Conservation (phyloP, 2,329 filamentous ascomycete species). For the Helotiales sp. region DNA sequence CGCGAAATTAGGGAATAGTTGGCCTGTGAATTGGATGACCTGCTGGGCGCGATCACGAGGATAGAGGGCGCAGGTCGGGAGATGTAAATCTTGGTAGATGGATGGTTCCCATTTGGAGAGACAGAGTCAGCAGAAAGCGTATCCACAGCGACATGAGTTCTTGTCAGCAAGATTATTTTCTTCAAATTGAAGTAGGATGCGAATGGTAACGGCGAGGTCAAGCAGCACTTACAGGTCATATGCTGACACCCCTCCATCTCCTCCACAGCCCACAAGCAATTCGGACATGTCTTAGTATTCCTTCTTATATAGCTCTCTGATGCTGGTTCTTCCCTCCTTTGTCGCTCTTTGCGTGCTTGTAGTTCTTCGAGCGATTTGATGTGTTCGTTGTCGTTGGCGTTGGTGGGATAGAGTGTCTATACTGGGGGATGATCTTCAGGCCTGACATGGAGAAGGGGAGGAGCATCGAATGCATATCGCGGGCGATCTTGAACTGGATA, state of each 20-base stretch:
- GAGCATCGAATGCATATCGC: no score
- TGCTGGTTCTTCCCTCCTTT: background rate
- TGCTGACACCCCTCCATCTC: background rate
- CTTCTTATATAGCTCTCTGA: background rate
- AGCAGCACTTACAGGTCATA: background rate
- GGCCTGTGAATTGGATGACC: background rate
- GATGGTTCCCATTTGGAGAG: background rate
- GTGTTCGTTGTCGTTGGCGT: background rate
- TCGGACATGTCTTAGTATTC: background rate
- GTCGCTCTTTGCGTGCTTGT: background rate
- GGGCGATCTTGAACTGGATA: no score
- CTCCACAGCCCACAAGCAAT: background rate
- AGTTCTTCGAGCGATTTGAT: background rate
- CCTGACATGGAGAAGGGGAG: no score
- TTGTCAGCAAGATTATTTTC: no score
- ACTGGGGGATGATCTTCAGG: background rate
- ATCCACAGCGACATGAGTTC: background rate
- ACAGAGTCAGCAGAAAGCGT: slow-evolving; percentile 2
- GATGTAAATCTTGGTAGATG: background rate
- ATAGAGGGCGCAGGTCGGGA: background rate
- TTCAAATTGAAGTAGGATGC: no score
- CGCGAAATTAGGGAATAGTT: background rate
- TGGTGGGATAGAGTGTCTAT: background rate
- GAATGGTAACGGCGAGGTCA: no score
- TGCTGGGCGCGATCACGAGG: background rate